Base-by-base conservation (phyloP, 805 yeast genomes). In the Ogataea corticis region DNA sequence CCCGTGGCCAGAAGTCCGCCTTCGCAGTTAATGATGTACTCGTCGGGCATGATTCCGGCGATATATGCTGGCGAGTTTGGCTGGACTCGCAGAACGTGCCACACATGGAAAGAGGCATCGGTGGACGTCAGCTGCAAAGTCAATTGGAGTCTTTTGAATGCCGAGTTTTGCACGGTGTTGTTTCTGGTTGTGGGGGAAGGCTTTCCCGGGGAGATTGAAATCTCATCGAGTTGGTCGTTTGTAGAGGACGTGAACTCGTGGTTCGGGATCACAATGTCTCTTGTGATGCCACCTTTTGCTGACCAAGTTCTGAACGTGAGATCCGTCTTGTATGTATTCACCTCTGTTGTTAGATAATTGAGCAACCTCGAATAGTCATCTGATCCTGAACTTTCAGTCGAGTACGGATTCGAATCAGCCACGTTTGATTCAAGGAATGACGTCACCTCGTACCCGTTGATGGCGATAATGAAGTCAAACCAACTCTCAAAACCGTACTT, bases 1-100 rank as follows among this genome's bases (percentile, higher is more conserved):
- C 97, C 97, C 1, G 85, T 80, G 2, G 88, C 83, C 45, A 92
- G 70, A 32, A 88, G 68, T 0, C 97, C 97, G 51, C 87, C 94
- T 45, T 85, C 86, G 13, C 91, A 85, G 5, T 95, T 97, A 40
- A 92, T 80, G 38, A 92, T 83, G 62, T 87, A 92, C 63, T 92
- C 99, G 56, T 86, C 87, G 0, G 96, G 90, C 29, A 87, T 73
- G 33, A 92, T 75, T 13, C 94, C 96, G 0, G 96, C 88, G 41
- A 68, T 68, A 52, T 84, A 85, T 0, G 96, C 97, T 0, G 97
- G 97, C 0, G 90, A 79, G 45, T 78, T 77, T 11, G 81, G 80
- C 45, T 83, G 82, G 11, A 92, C 82, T 47, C 77, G 78, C 44
- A 92, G 66, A 30, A 92, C 82, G 55, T 90, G 95, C 85, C 96